phyloP scores from a whole-genome alignment of 2,329 filamentous ascomycete species.

The Penicillium crustosum region DNA sequence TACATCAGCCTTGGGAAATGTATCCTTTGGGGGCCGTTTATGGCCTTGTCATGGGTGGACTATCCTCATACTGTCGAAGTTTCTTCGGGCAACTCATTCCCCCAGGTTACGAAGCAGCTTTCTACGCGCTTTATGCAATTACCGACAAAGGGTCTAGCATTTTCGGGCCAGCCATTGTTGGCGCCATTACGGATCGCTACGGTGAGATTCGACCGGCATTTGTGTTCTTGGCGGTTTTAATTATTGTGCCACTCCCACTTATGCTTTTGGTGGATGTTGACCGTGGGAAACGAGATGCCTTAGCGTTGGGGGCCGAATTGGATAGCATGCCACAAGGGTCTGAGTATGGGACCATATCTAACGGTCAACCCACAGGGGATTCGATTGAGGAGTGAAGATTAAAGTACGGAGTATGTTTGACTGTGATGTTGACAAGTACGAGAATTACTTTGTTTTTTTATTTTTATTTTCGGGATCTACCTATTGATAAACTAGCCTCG shows the following conservation, averaged over 20 bases:
- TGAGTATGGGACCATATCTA: slow-evolving; percentile 29
- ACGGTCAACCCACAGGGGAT: not conserved
- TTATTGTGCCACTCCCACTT: slow-evolving; percentile 78
- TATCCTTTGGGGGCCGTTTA: slow-evolving; percentile 88
- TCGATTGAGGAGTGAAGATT: not conserved
- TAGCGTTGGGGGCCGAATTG: slow-evolving; percentile 59
- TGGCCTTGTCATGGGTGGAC: slow-evolving; percentile 88
- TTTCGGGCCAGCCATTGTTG: slow-evolving; percentile 92
- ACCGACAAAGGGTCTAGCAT: slow-evolving; percentile 95
- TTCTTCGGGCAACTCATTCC: slow-evolving; percentile 93
- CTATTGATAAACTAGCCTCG: not conserved
- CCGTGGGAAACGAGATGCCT: slow-evolving; percentile 68
- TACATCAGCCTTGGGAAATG: slow-evolving; percentile 98
- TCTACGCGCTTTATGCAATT: slow-evolving; percentile 95
- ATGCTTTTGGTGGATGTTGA: slow-evolving; percentile 85
- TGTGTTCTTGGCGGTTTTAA: slow-evolving; percentile 83
- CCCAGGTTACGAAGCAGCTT: slow-evolving; percentile 89
- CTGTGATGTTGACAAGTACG: not conserved
- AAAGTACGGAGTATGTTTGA: not conserved
- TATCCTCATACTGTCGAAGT: slow-evolving; percentile 88
- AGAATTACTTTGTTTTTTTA: not conserved
- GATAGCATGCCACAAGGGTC: slow-evolving; percentile 29
- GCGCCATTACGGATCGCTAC: slow-evolving; percentile 80
- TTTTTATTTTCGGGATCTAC: not conserved
- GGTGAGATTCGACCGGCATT: slow-evolving; percentile 84